Evolutionary conservation across 2,329 filamentous ascomycete species (phyloP).

Genomic region (Monosporascus sp.): DNA sequence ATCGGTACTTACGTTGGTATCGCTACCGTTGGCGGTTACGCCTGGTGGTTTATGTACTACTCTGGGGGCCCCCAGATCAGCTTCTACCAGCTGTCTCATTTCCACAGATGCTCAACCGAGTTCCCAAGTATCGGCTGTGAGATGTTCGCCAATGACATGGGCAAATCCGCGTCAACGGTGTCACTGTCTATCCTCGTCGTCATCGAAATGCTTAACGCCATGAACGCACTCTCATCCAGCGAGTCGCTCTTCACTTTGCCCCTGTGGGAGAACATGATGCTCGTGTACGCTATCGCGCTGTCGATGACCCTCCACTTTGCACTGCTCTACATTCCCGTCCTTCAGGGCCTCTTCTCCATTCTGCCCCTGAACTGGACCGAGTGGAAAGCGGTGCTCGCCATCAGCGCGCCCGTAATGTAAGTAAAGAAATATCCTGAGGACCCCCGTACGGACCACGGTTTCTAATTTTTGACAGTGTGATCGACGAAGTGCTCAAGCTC

Average conservation of each 20-base stretch:
- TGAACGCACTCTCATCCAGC: slow-evolving; percentile 94
- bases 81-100: slow-evolving; percentile 84
- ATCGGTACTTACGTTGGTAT: slow-evolving; percentile 93
- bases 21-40: slow-evolving; percentile 93
- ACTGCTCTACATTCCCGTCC: slow-evolving; percentile 83
- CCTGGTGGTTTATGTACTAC: slow-evolving; percentile 99
- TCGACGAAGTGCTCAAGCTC: slow-evolving; percentile 80
- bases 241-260: slow-evolving; percentile 91
- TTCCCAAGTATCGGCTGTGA: slow-evolving; percentile 87
- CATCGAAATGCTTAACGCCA: slow-evolving; percentile 99
- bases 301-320: slow-evolving; percentile 95
- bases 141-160: slow-evolving; percentile 83
- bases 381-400: slow-evolving; percentile 85
- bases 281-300: slow-evolving; percentile 87
- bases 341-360: slow-evolving; percentile 87
- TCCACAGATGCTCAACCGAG: slow-evolving; percentile 83
- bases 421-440: slow-evolving; percentile 29
- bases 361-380: slow-evolving; percentile 78
- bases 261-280: slow-evolving; percentile 98
- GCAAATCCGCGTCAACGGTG: slow-evolving; percentile 86
- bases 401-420: slow-evolving; percentile 91
- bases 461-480: slow-evolving; percentile 47
- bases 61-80: slow-evolving; percentile 81
- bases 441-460: not conserved
- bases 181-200: slow-evolving; percentile 90